These are phyloP conservation scores for Cystobasidium pallidum DNA, from an alignment of 1,284 basidiomycete species.

Conservation along the genomic window DNA sequence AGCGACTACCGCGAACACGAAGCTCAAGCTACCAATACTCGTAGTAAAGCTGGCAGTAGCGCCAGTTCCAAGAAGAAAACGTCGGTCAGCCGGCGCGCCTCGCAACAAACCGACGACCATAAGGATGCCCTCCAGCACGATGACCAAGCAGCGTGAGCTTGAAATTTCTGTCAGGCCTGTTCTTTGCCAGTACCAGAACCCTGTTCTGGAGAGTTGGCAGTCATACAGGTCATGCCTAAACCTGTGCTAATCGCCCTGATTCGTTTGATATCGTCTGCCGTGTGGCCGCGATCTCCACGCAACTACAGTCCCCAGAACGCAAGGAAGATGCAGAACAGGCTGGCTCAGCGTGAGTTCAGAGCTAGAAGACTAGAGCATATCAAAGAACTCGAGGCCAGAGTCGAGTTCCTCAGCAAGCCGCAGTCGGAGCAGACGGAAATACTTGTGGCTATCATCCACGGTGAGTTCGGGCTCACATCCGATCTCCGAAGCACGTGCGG, in stretches of 20 bases:
- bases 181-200: not conserved
- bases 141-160: slow-evolving; percentile 12
- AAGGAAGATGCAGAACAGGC: slow-evolving; percentile 31
- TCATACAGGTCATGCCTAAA: no score
- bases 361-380: slow-evolving; percentile 26
- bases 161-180: not conserved
- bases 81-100: not conserved
- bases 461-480: not conserved
- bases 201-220: no score
- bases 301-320: slow-evolving; percentile 21
- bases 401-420: slow-evolving; percentile 24
- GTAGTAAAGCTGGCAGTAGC: not conserved
- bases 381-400: slow-evolving; percentile 27
- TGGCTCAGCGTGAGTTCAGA: slow-evolving; percentile 25
- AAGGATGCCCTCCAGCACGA: slow-evolving; percentile 5
- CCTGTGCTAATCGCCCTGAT: not conserved
- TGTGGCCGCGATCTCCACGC: not conserved
- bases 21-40: not conserved
- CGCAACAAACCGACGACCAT: not conserved
- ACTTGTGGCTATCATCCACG: slow-evolving; percentile 25
- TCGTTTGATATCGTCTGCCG: not conserved
- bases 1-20: slow-evolving; percentile 32
- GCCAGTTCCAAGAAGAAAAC: not conserved
- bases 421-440: slow-evolving; percentile 32
- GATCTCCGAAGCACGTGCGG: not conserved